Percentiles rank a stretch among this genome's conserved stretches.
Conservation (phyloP, 164 flowering plant genomes). For the Stephania japonica region DNA sequence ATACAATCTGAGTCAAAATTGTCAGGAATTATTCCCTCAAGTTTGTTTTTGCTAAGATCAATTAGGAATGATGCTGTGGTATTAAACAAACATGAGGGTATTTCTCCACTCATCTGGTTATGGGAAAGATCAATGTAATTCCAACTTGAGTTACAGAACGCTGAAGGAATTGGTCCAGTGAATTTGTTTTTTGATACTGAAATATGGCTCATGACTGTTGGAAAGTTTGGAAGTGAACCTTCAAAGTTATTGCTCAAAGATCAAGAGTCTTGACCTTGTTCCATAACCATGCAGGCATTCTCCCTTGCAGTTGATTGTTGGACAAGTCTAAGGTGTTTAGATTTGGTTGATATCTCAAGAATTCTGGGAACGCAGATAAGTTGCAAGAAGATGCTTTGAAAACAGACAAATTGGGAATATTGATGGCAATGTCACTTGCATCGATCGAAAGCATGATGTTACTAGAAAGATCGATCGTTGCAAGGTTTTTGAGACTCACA, state of each 20-base stretch:
- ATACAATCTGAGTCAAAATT: conserved; percentile 8
- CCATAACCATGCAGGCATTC: neutral
- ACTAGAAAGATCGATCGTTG: neutral
- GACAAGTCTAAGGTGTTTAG: neutral
- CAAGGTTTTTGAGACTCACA: neutral
- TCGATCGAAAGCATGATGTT: neutral
- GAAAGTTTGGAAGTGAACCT: conserved; percentile 29
- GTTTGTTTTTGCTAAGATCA: conserved; percentile 36
- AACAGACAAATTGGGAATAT: neutral
- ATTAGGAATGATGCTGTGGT: conserved; percentile 4
- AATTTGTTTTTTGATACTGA: conserved; percentile 30
- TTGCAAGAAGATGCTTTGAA: neutral
- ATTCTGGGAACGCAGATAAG: neutral
- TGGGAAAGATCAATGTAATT: conserved; percentile 47
- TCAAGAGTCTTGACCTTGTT: conserved; percentile 8
- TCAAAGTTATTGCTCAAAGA: conserved; percentile 18
- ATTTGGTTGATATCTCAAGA: neutral
- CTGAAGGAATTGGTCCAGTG: conserved; percentile 22
- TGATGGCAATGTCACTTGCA: neutral
- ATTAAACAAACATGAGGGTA: conserved; percentile 45
- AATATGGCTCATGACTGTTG: conserved; percentile 18
- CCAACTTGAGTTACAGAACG: conserved; percentile 36
- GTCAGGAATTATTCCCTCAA: conserved; percentile 36
- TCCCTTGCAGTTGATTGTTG: neutral
- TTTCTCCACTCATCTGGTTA: conserved; percentile 34